Base-by-base conservation (phyloP, 164 flowering plant species). In the Euptelea pleiosperma region DNA sequence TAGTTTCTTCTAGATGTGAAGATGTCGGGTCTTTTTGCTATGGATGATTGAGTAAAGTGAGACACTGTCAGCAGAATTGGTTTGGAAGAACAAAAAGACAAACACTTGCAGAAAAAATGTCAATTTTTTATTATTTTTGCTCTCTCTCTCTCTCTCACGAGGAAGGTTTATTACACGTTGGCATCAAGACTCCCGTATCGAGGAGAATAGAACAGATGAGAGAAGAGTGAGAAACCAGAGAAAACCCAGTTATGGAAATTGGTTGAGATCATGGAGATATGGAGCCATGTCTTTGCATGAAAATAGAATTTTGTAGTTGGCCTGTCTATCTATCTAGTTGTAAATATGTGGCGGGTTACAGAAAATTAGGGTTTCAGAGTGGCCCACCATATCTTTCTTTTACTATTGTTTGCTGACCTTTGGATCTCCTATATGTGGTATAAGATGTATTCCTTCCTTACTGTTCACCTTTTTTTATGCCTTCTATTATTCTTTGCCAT, bases 11-110 rank as follows among this genome's bases (percentile, higher is more conserved):
- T 51, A 31, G 55, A 31, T n/a, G 29, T 16, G 55, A 51, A 51
- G 37, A 31, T 51, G 55, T 51, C 39, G 14, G 61, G 45, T 44
- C 16, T 15, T 31, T 22, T 28, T 36, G 28, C 6, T 39, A 16
- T 25, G 45, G 52, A 24, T 49, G 55, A 26, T 12, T 35, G 52
- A 16, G 37, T 36, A 33, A 48, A 18, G 22, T 15, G 29, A 37
- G 52, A 22, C 52, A 34, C 24, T 47, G 57, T 52, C 57, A 52
- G 57, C 42, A 42, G n/a, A n/a, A n/a, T n/a, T n/a, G n/a, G n/a
- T n/a, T n/a, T n/a, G n/a, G n/a, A n/a, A n/a, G n/a, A n/a, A n/a
- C n/a, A n/a, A n/a, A 29, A 22, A 14, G n/a, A 8, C 9, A 11
- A 31, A 22, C 25, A 24, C 2, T 25, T 28, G 8, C 22, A 21